phyloP scores from a whole-genome alignment of 192 early-diverging fungal species.

The Glomus cerebriforme region DNA sequence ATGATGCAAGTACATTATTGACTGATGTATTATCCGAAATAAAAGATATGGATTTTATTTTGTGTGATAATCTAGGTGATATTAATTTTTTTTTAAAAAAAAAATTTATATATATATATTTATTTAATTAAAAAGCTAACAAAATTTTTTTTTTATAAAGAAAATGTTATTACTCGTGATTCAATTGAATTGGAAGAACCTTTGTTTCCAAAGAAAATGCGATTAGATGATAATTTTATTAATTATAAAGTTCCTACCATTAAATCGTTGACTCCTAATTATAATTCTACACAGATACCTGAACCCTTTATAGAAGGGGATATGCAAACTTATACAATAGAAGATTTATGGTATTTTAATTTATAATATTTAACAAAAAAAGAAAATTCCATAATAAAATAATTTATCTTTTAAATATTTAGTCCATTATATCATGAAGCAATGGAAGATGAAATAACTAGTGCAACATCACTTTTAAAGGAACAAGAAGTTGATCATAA shows the following conservation, averaged over 20 bases:
- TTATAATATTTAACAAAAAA: neutral
- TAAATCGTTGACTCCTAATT: neutral
- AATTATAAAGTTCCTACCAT: neutral
- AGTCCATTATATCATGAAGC: neutral
- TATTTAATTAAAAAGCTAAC: neutral
- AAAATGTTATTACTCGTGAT: neutral
- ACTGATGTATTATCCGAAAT: neutral
- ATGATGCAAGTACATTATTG: neutral
- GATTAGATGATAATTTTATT: neutral
- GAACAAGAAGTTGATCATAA: neutral
- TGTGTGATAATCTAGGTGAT: neutral
- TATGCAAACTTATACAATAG: neutral
- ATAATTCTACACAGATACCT: neutral
- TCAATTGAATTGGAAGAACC: neutral
- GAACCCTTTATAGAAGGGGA: neutral
- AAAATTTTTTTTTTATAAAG: neutral
- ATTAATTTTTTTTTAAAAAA: neutral
- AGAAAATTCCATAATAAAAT: no score
- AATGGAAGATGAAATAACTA: neutral
- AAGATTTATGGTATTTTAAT: conserved; percentile 13
- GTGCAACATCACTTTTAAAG: neutral
- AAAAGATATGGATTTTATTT: neutral
- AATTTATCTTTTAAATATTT: neutral
- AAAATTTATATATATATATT: no score
- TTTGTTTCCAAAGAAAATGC: neutral